Evolutionary conservation across 1,139 yeast genomes (phyloP).

Genomic region (Candida pseudoviswanathii): DNA sequence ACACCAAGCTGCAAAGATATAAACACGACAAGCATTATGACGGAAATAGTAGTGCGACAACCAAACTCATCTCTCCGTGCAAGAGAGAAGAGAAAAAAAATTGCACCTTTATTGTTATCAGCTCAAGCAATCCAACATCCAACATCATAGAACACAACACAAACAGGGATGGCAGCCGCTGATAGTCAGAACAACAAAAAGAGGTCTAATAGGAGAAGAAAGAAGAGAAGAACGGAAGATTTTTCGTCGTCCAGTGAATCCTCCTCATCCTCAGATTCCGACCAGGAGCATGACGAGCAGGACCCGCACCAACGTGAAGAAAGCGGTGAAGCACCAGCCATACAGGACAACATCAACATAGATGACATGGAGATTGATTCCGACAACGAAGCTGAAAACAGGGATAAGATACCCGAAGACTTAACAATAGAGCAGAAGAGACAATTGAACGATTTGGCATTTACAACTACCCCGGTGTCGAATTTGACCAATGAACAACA

Average conservation of each 20-base stretch:
- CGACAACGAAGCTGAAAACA: conserved; percentile 34
- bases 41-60: not conserved
- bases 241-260: conserved; percentile 51
- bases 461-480: conserved; percentile 27
- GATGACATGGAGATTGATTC: conserved; percentile 40
- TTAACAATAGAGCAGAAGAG: conserved; percentile 26
- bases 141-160: too few relatives aligned
- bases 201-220: conserved; percentile 49
- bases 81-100: not conserved
- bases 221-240: conserved; percentile 80
- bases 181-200: conserved; percentile 11
- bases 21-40: not conserved
- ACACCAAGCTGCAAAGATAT: not conserved
- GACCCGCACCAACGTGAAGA: conserved; percentile 2
- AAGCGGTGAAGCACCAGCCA: conserved; percentile 2
- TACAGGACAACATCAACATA: conserved; percentile 28
- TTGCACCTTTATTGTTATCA: not conserved
- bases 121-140: too few relatives aligned
- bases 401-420: conserved; percentile 18
- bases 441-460: conserved; percentile 28
- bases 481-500: conserved; percentile 17
- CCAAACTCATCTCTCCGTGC: not conserved
- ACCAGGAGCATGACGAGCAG: conserved; percentile 15
- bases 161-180: conserved; percentile 4
- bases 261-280: conserved; percentile 36